Evolutionary conservation across 2,329 filamentous ascomycete species (phyloP), one percentile per base, ranked within the genome.

Genomic region (Fusarium secorum): DNA sequence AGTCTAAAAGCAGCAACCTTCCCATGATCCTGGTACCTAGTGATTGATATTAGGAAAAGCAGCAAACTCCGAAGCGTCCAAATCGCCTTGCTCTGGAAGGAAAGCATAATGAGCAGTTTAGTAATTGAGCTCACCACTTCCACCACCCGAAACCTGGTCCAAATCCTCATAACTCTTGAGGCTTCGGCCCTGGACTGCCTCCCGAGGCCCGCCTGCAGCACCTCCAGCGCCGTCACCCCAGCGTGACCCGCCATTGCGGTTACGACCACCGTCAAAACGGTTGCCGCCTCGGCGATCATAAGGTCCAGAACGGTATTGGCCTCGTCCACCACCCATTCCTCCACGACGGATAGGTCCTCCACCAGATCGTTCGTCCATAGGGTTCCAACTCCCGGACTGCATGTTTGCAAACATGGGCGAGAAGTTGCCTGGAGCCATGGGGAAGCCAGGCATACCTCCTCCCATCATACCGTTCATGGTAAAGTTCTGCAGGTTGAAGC

Each of bases 111-210:
- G n/a, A 52, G 20, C 49, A 30, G 33, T 46, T 79, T 87, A 98
- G 79, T 98, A 98, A 81, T 98, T 97, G 76, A 98, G 84, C 83
- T 98, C 95, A 32, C 93, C 92, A 42, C 91, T 90, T 42, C 91
- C 93, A 38, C 88, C 86, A 18, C 90, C 89, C 39, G 90, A 90
- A 63, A 92, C 91, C 48, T 97, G 95, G 83, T 99, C 96, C 28
- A 99, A 85, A 79, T 99, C 96, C 81, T 99, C 97, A 79, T 99
- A 99, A 80, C 94, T 98, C 87, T 97, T 97, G 72, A 99, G 83
- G 67, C 93, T 97, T 62, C 96, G 89, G 9, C 96, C 96, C 74
- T 97, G 93, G 2, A 97, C 94, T 15, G 96, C 95, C 81, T 98
- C 95, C 24, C 93, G 89, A 24, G 96, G 95, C 0, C 94, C 95